Evolutionary conservation across 2,329 filamentous ascomycete species (phyloP).

Genomic region (Colletotrichum gloeosporioides): DNA sequence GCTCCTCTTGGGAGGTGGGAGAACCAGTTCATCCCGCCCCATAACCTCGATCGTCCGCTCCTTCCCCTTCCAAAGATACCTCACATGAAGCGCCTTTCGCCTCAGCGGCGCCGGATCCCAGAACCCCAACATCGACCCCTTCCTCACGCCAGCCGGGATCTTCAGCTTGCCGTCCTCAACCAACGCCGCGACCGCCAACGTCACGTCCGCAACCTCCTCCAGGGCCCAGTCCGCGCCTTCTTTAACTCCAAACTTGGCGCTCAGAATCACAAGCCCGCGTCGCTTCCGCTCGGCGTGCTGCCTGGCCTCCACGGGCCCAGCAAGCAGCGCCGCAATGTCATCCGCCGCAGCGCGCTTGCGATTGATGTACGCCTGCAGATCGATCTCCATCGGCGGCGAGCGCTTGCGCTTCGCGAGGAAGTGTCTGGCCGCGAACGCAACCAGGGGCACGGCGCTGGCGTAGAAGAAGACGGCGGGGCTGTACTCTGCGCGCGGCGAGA

Average conservation of each 20-base stretch:
- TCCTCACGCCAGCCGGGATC: constrained; percentile 46
- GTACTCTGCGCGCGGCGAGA: constrained; percentile 35
- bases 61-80: constrained; percentile 45
- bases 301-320: constrained; percentile 41
- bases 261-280: constrained; percentile 52
- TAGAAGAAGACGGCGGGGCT: constrained; percentile 40
- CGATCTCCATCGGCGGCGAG: neutral
- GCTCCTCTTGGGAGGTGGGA: constrained; percentile 5
- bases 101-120: constrained; percentile 53
- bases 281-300: constrained; percentile 40
- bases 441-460: constrained; percentile 43
- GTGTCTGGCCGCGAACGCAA: constrained; percentile 42
- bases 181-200: constrained; percentile 51
- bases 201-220: constrained; percentile 55
- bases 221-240: constrained; percentile 32
- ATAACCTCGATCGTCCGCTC: constrained; percentile 40
- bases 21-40: constrained; percentile 37
- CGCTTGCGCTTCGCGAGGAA: constrained; percentile 26
- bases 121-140: constrained; percentile 53
- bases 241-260: constrained; percentile 52
- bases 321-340: constrained; percentile 47
- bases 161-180: constrained; percentile 41
- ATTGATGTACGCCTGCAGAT: constrained; percentile 30
- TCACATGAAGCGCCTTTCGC: constrained; percentile 50
- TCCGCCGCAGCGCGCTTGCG: constrained; percentile 49